Percentiles rank a stretch among this genome's conserved stretches.
phyloP scores from a whole-genome alignment of 306 rosid genomes.

The Medicago ruthenica region DNA sequence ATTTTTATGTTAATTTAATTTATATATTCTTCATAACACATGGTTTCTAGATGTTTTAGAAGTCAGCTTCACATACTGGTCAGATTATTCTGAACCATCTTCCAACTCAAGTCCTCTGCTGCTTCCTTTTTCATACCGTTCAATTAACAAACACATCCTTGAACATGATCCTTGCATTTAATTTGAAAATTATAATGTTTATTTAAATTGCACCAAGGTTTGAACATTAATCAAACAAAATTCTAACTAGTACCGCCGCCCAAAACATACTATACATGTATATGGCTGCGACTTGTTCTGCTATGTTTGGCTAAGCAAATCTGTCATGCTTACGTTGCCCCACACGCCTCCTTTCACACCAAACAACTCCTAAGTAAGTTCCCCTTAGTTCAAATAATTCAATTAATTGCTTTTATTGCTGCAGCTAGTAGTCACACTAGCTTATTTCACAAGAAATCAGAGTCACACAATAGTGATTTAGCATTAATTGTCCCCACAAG shows the following conservation, averaged over 20 bases:
- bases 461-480: constrained; percentile 32
- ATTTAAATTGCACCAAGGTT: constrained; percentile 36
- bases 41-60: constrained; percentile 12
- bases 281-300: constrained; percentile 16
- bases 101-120: constrained; percentile 34
- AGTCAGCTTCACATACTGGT: constrained; percentile 40
- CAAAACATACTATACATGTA: background rate
- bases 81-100: constrained; percentile 9
- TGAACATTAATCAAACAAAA: constrained; percentile 35
- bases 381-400: constrained; percentile 4
- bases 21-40: constrained; percentile 4
- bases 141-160: background rate
- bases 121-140: constrained; percentile 49
- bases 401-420: constrained; percentile 37
- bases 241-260: constrained; percentile 38
- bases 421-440: constrained; percentile 29
- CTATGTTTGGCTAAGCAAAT: constrained; percentile 43
- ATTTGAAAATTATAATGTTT: background rate
- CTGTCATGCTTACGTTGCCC: constrained; percentile 58
- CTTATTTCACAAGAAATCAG: constrained; percentile 48
- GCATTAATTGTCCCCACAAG: constrained; percentile 11
- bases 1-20: background rate
- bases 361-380: constrained; percentile 36
- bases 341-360: constrained; percentile 51
- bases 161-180: constrained; percentile 13